These are phyloP conservation scores for Diaporthe helianthi DNA, from an alignment of 2,329 filamentous ascomycete species.

Conservation along the genomic window DNA sequence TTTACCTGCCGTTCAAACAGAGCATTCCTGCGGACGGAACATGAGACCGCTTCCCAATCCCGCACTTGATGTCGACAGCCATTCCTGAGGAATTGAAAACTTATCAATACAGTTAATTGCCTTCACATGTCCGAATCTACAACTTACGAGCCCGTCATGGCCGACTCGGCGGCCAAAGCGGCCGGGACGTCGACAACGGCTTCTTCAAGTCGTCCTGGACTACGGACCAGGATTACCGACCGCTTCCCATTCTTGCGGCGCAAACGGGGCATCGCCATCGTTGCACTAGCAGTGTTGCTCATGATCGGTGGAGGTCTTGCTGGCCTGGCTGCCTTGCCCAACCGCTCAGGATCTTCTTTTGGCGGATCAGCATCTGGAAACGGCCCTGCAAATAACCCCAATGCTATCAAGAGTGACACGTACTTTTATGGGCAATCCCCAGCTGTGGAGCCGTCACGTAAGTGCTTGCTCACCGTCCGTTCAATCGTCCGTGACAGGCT, in stretches of 20 bases:
- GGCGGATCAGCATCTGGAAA: slow-evolving; percentile 7
- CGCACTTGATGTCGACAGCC: neutral
- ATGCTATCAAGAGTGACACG: slow-evolving; percentile 49
- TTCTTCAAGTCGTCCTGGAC: slow-evolving; percentile 7
- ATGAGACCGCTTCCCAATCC: slow-evolving; percentile 19
- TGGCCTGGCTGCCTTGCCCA: slow-evolving; percentile 44
- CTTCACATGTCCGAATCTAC: slow-evolving; percentile 24
- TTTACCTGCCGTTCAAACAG: slow-evolving; percentile 1
- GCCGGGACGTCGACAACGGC: slow-evolving; percentile 34
- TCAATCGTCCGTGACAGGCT: neutral
- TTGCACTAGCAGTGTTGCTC: slow-evolving; percentile 40
- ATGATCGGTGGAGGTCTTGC: slow-evolving; percentile 46
- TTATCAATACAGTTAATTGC: neutral
- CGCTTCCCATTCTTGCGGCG: slow-evolving; percentile 42
- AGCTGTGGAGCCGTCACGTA: slow-evolving; percentile 59
- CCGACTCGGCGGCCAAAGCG: neutral
- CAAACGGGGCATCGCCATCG: slow-evolving; percentile 41
- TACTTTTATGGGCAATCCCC: slow-evolving; percentile 59
- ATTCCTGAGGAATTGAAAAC: neutral
- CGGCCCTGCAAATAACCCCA: slow-evolving; percentile 20
- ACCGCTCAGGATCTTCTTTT: slow-evolving; percentile 6
- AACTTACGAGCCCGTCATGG: slow-evolving; percentile 19
- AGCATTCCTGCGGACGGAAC: neutral
- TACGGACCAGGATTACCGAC: slow-evolving; percentile 35
- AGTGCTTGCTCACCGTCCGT: too few relatives aligned